Evolutionary conservation across 805 yeast species (phyloP).

Genomic region (Teunomyces gatunensis): DNA sequence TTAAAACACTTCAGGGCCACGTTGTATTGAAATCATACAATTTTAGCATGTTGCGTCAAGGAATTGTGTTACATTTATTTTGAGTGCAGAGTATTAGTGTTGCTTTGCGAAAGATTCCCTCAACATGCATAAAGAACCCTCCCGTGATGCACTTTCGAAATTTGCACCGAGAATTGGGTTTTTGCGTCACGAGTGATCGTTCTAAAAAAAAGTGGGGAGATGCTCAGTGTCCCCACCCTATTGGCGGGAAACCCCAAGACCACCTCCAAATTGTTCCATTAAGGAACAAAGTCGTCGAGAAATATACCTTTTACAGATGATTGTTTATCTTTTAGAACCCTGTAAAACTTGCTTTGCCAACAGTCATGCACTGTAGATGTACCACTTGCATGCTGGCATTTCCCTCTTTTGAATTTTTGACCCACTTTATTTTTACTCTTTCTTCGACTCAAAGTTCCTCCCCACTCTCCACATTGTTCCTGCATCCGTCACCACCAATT

Average conservation of each 20-base stretch:
- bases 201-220: slow-evolving; percentile 4
- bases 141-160: neutral
- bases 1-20: neutral
- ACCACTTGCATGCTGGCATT: neutral
- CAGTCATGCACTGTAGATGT: neutral
- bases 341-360: too few relatives aligned
- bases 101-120: too few relatives aligned
- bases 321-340: too few relatives aligned
- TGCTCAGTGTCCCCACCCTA: neutral
- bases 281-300: neutral
- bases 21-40: neutral
- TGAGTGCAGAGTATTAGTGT: too few relatives aligned
- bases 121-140: neutral
- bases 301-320: neutral
- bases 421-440: neutral
- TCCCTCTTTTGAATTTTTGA: neutral
- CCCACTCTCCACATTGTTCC: slow-evolving; percentile 4
- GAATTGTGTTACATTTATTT: neutral
- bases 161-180: slow-evolving; percentile 1
- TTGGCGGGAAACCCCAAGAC: slow-evolving; percentile 2
- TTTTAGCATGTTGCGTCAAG: neutral
- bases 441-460: neutral
- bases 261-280: neutral
- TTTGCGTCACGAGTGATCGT: slow-evolving; percentile 2
- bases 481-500: neutral